These are phyloP conservation scores for Mycena galopus DNA, from an alignment of 768 basidiomycete species.

Conservation along the genomic window DNA sequence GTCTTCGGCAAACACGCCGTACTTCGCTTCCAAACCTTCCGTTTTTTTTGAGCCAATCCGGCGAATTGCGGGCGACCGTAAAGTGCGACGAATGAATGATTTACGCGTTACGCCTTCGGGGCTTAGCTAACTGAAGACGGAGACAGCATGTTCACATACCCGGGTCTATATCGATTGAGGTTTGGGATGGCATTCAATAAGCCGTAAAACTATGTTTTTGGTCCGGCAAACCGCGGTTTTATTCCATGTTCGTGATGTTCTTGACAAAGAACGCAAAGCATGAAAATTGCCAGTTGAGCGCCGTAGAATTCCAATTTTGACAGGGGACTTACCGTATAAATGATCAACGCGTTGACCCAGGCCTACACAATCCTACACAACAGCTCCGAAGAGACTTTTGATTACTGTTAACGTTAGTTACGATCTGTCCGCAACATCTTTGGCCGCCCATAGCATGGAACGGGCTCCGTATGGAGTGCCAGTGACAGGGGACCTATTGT, in stretches of 20 bases:
- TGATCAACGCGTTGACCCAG: neutral
- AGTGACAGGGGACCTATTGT: too few relatives aligned
- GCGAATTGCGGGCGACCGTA: neutral
- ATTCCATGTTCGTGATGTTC: neutral
- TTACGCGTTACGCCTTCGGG: neutral
- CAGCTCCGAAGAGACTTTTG: conserved; percentile 1
- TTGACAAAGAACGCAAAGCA: conserved; percentile 1
- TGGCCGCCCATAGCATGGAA: conserved; percentile 1
- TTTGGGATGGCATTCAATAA: neutral
- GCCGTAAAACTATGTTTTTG: neutral
- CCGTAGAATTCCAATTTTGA: neutral
- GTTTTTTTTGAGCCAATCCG: neutral
- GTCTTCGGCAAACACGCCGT: neutral
- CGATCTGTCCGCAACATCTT: conserved; percentile 6
- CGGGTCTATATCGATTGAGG: conserved; percentile 1
- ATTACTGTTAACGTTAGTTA: conserved; percentile 2
- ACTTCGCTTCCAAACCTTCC: neutral
- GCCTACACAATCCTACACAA: neutral
- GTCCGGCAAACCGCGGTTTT: neutral
- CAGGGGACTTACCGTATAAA: conserved; percentile 5
- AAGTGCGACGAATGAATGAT: conserved; percentile 2
- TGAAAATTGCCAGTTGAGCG: neutral
- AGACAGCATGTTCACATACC: conserved; percentile 3
- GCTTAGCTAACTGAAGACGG: neutral
- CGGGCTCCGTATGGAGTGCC: neutral